Percentiles rank a stretch among this genome's conserved stretches.
phyloP scores from a whole-genome alignment of 1,284 basidiomycete species.

The Naganishia sp. region DNA sequence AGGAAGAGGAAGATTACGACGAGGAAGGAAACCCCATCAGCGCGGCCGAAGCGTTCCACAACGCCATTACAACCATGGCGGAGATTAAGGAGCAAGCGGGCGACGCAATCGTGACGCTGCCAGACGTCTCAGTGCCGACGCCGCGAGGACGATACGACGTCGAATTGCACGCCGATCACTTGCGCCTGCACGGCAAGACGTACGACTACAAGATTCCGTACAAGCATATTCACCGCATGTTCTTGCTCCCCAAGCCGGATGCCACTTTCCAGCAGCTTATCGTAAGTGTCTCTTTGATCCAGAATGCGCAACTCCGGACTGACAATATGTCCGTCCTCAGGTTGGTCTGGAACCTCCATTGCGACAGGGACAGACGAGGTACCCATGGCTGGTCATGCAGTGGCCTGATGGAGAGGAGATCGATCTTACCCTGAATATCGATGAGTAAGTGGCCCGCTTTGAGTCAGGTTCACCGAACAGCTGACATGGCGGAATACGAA shows the following conservation, averaged over 20 bases:
- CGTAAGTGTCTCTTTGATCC: constrained; percentile 57
- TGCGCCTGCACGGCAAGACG: constrained; percentile 93
- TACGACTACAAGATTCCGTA: constrained; percentile 99
- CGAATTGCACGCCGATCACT: constrained; percentile 93
- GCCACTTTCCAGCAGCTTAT: constrained; percentile 95
- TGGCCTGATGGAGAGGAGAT: constrained; percentile 96
- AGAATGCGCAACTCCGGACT: neutral
- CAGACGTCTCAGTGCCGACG: constrained; percentile 94
- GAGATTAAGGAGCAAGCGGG: constrained; percentile 91
- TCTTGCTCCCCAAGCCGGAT: constrained; percentile 89
- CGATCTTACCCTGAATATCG: constrained; percentile 90
- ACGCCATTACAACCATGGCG: constrained; percentile 93
- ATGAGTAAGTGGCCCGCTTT: constrained; percentile 65
- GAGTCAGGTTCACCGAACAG: neutral
- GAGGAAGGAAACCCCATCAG: constrained; percentile 63
- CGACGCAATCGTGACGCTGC: constrained; percentile 91
- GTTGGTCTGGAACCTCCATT: constrained; percentile 89
- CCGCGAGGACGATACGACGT: constrained; percentile 95
- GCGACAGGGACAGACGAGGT: constrained; percentile 95
- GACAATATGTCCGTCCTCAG: constrained; percentile 53
- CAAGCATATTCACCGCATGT: constrained; percentile 82
- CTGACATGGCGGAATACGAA: neutral
- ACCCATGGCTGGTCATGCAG: constrained; percentile 97
- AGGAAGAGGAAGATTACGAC: constrained; percentile 52
- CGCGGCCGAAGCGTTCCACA: constrained; percentile 95